Evolutionary conservation across 805 yeast species (phyloP).

Genomic region (Pichia scutulata): DNA sequence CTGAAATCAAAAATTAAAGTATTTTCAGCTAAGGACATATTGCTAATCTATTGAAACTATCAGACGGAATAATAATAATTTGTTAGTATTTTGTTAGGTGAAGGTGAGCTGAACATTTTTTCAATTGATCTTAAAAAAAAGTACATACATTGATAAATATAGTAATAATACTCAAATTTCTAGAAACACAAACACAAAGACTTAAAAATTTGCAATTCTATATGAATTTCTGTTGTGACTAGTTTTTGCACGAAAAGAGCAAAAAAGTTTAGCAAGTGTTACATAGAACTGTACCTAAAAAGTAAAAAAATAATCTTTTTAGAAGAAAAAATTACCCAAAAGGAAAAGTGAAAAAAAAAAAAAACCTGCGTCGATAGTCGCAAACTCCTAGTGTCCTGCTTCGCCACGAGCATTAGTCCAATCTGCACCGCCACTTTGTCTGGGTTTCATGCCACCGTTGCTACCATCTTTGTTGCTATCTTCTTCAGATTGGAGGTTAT

Average conservation of each 20-base stretch:
- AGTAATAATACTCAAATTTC: not conserved
- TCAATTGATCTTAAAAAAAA: not conserved
- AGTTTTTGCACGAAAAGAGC: not conserved
- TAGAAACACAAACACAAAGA: not conserved
- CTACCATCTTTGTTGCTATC: not conserved
- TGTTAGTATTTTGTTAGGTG: not conserved
- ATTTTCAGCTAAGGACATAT: slow-evolving; percentile 17
- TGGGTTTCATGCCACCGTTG: slow-evolving; percentile 30
- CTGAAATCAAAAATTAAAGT: slow-evolving; percentile 20
- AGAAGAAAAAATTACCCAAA: not conserved
- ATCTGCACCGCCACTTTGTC: slow-evolving; percentile 68
- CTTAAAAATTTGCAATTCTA: not conserved
- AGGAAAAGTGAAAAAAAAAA: not conserved
- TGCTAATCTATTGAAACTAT: not conserved
- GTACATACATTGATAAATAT: not conserved
- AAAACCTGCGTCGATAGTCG: not conserved
- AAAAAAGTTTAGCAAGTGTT: not conserved
- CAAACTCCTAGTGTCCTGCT: slow-evolving; percentile 35
- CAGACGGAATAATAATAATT: not conserved
- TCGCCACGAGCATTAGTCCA: slow-evolving; percentile 85
- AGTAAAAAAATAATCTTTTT: not conserved
- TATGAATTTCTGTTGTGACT: not conserved
- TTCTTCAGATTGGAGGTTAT: no score
- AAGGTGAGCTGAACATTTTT: not conserved
- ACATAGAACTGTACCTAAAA: not conserved